Percentiles rank a stretch among this genome's conserved stretches.
phyloP scores from a whole-genome alignment of 257 asterid genomes.

The Lavandula angustifolia region DNA sequence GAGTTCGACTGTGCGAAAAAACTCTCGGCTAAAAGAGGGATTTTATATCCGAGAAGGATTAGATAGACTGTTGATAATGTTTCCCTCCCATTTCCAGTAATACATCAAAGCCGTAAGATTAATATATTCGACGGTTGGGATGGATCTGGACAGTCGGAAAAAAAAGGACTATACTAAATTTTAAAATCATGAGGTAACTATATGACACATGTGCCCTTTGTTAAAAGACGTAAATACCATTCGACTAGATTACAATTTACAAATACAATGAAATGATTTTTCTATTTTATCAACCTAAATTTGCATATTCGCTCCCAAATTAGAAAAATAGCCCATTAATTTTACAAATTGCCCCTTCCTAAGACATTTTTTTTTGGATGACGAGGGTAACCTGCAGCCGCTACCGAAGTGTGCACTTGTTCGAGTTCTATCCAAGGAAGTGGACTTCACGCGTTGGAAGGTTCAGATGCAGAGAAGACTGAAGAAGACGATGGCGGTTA shows the following conservation, averaged over 20 bases:
- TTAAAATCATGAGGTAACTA: slow-evolving; percentile 25
- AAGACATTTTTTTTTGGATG: too few species aligned
- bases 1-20: slow-evolving; percentile 26
- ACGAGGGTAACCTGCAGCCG: too few species aligned
- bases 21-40: slow-evolving; percentile 30
- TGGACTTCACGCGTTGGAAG: too few species aligned
- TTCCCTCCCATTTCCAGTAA: slow-evolving; percentile 51
- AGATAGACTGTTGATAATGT: slow-evolving; percentile 45
- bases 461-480: too few species aligned
- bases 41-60: slow-evolving; percentile 41
- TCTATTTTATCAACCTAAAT: too few species aligned
- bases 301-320: too few species aligned
- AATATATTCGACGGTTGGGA: slow-evolving; percentile 32
- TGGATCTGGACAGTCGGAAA: slow-evolving; percentile 24
- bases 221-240: slow-evolving; percentile 30
- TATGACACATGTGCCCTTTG: slow-evolving; percentile 39
- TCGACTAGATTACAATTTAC: slow-evolving; percentile 22
- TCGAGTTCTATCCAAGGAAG: too few species aligned
- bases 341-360: too few species aligned
- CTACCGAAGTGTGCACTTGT: too few species aligned
- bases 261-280: not conserved
- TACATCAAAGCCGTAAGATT: slow-evolving; percentile 39
- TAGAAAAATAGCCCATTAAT: too few species aligned
- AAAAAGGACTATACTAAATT: slow-evolving; percentile 31
- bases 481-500: too few species aligned